phyloP scores from a whole-genome alignment of 202 grass and related monocot species.

The Hordeum pubiflorum region DNA sequence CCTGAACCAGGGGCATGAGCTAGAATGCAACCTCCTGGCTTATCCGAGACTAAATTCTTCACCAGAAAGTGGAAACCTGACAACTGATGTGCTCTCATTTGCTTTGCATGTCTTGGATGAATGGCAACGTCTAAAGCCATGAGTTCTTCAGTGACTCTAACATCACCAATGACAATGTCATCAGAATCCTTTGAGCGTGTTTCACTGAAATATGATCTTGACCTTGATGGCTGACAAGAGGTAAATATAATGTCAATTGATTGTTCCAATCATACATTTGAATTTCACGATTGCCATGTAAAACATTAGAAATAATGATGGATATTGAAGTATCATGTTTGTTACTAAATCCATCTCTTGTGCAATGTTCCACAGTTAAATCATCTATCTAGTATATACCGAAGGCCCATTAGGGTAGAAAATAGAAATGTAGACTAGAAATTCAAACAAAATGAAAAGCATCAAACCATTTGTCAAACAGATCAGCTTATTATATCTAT shows the following conservation, averaged over 20 bases:
- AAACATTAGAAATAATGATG: not conserved
- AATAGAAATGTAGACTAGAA: not conserved
- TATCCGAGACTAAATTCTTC: conserved; percentile 73
- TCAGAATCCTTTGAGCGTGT: conserved; percentile 43
- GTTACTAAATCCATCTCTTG: not conserved
- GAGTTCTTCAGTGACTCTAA: conserved; percentile 65
- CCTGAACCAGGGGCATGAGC: conserved; percentile 98
- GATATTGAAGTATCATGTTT: conserved; percentile 1
- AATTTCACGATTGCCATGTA: conserved; percentile 12
- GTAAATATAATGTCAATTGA: conserved; percentile 22
- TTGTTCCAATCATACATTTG: conserved; percentile 11
- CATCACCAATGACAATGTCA: conserved; percentile 34
- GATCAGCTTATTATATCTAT: not conserved
- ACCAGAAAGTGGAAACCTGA: conserved; percentile 93
- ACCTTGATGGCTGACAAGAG: conserved; percentile 57
- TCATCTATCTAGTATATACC: not conserved
- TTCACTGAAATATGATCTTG: conserved; percentile 38
- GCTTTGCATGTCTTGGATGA: conserved; percentile 78
- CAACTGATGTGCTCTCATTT: conserved; percentile 82
- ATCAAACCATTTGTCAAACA: not conserved
- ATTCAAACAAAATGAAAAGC: not conserved
- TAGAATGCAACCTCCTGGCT: conserved; percentile 90
- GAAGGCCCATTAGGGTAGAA: not conserved
- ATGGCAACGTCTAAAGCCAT: conserved; percentile 57
- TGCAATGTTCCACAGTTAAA: not conserved